Percentiles rank a stretch among this genome's conserved stretches.
These are phyloP conservation scores for Vitis hybrid DNA, from an alignment of 177 flowering plant genomes.

Conservation along the genomic window DNA sequence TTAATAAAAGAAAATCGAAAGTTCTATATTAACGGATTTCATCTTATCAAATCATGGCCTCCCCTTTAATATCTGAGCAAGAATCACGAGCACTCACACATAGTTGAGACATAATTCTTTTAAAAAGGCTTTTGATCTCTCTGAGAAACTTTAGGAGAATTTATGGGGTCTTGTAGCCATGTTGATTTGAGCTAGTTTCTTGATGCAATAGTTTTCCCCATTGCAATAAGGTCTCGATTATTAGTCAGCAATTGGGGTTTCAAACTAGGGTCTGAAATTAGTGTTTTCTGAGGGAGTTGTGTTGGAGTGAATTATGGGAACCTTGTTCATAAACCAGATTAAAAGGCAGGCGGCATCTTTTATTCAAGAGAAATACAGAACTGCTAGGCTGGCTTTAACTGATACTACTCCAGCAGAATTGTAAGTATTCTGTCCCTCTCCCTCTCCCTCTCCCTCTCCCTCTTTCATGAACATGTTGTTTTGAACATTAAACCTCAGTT, in stretches of 20 bases:
- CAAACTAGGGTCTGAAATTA: no score
- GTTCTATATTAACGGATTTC: neutral
- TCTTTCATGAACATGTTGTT: no score
- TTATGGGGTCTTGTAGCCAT: no score
- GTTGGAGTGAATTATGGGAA: slow-evolving; percentile 27
- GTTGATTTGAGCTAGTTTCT: neutral
- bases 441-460: no score
- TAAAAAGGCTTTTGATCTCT: neutral
- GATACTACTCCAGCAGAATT: slow-evolving; percentile 57
- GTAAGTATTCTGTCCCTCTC: slow-evolving; percentile 27
- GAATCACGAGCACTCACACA: slow-evolving; percentile 12
- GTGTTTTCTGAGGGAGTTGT: neutral
- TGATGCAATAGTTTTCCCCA: neutral
- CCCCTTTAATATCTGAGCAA: slow-evolving; percentile 14
- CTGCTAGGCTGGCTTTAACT: slow-evolving; percentile 51
- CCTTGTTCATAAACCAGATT: slow-evolving; percentile 33
- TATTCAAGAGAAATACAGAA: slow-evolving; percentile 53
- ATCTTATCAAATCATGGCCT: neutral
- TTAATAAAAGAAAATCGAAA: neutral
- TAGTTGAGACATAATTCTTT: neutral
- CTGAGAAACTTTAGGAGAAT: neutral
- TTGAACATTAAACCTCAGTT: no score
- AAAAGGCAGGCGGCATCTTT: slow-evolving; percentile 54
- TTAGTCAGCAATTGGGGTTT: neutral
- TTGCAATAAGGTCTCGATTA: neutral